Conservation (phyloP, 768 basidiomycete species). For the Pisolithus marmoratus region DNA sequence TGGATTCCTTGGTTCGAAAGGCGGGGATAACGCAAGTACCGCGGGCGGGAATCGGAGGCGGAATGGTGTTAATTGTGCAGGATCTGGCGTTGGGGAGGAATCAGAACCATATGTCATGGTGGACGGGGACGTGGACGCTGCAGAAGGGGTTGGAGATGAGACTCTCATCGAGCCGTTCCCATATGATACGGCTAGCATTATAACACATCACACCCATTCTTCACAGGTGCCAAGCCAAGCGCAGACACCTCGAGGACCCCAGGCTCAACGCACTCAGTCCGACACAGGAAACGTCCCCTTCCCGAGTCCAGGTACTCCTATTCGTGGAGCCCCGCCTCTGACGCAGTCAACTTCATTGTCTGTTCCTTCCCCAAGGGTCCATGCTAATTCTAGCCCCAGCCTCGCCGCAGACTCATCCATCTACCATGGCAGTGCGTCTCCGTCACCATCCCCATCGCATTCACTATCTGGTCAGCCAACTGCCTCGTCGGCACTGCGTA, state of each 20-base stretch:
- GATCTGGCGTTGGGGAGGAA: conserved; percentile 4
- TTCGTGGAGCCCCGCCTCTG: conserved; percentile 19
- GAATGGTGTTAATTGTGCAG: conserved; percentile 2
- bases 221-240: conserved; percentile 8
- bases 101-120: conserved; percentile 24
- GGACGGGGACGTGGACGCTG: conserved; percentile 10
- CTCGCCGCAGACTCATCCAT: not conserved
- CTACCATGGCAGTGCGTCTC: not conserved
- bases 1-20: conserved; percentile 3
- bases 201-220: conserved; percentile 15
- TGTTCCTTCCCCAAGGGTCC: conserved; percentile 6
- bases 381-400: not conserved
- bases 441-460: conserved; percentile 10
- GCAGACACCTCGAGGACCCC: conserved; percentile 17
- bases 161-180: conserved; percentile 16
- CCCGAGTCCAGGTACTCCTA: not conserved
- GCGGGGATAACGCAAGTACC: conserved; percentile 14
- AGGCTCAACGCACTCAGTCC: conserved; percentile 18
- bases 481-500: conserved; percentile 18
- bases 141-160: conserved; percentile 11
- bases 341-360: conserved; percentile 19
- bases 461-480: conserved; percentile 2
- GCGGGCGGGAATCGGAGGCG: conserved; percentile 6
- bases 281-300: conserved; percentile 10
- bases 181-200: conserved; percentile 17